These are phyloP conservation scores for Salix udensis DNA, from an alignment of 345 rosid species.

Conservation along the genomic window DNA sequence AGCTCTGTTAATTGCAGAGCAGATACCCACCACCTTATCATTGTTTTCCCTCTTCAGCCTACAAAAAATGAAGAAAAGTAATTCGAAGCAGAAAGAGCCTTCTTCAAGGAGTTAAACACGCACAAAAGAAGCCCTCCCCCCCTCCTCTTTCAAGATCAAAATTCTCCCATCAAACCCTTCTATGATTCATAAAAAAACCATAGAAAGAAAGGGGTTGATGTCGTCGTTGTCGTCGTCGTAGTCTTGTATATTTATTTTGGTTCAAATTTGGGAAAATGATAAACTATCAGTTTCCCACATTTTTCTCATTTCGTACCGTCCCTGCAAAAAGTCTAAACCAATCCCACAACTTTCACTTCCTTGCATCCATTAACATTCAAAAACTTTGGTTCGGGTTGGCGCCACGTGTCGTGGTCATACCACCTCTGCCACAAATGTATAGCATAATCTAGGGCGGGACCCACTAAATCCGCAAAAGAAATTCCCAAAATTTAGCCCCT, in stretches of 20 bases:
- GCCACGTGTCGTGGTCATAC: slow-evolving; percentile 22
- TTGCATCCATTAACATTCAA: background rate
- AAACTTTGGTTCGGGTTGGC: background rate
- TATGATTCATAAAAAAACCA: background rate
- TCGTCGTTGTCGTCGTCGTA: background rate
- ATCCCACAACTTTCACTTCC: background rate
- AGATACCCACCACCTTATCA: slow-evolving; percentile 62
- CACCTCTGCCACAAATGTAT: background rate
- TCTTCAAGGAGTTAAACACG: slow-evolving; percentile 1
- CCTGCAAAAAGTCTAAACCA: background rate
- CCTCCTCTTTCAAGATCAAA: slow-evolving; percentile 9
- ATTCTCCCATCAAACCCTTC: slow-evolving; percentile 16
- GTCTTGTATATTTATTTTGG: background rate
- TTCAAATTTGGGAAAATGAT: slow-evolving; percentile 22
- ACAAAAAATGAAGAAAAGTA: slow-evolving; percentile 4
- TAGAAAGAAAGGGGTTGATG: background rate
- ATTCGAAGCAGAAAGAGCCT: slow-evolving; percentile 22
- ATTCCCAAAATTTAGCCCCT: background rate
- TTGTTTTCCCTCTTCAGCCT: slow-evolving; percentile 13
- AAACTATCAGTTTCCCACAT: slow-evolving; percentile 28
- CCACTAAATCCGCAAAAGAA: slow-evolving; percentile 6
- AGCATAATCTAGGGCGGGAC: background rate
- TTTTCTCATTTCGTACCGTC: slow-evolving; percentile 31
- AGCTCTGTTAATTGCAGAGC: slow-evolving; percentile 75
- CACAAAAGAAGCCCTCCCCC: slow-evolving; percentile 18